Conservation (phyloP, 148 eudicot genomes). For the Rhododendron molle region DNA sequence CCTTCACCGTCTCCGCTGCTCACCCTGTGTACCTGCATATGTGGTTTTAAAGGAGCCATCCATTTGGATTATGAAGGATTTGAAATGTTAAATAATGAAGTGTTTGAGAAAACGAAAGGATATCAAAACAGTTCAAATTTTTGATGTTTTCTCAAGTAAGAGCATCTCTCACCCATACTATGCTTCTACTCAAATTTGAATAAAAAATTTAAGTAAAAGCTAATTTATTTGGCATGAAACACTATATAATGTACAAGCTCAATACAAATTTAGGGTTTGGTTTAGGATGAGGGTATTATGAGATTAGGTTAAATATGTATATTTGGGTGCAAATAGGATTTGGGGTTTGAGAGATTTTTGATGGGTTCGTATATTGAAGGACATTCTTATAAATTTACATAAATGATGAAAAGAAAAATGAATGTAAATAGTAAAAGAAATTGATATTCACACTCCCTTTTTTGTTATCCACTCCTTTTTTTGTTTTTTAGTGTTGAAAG, state of each 20-base stretch:
- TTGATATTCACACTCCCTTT: no score
- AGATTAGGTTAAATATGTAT: not conserved
- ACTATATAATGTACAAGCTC: not conserved
- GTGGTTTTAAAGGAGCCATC: not conserved
- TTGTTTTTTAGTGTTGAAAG: no score
- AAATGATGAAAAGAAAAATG: not conserved
- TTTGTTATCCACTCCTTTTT: no score
- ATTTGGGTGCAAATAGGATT: no score
- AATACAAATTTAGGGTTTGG: not conserved
- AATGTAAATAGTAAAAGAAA: not conserved
- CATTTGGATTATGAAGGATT: not conserved
- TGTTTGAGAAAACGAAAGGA: not conserved
- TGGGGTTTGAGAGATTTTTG: no score
- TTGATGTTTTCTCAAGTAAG: not conserved
- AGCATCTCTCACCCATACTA: not conserved
- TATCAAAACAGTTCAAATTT: no score
- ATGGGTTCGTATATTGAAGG: no score
- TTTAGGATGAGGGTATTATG: not conserved
- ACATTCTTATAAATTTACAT: no score
- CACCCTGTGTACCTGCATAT: not conserved
- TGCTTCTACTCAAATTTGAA: not conserved
- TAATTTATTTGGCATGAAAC: not conserved
- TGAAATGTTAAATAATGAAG: not conserved
- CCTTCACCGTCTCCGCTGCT: not conserved
- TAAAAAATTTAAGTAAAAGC: not conserved